phyloP scores from a whole-genome alignment of 306 rosid species.

The Rosa chinensis region DNA sequence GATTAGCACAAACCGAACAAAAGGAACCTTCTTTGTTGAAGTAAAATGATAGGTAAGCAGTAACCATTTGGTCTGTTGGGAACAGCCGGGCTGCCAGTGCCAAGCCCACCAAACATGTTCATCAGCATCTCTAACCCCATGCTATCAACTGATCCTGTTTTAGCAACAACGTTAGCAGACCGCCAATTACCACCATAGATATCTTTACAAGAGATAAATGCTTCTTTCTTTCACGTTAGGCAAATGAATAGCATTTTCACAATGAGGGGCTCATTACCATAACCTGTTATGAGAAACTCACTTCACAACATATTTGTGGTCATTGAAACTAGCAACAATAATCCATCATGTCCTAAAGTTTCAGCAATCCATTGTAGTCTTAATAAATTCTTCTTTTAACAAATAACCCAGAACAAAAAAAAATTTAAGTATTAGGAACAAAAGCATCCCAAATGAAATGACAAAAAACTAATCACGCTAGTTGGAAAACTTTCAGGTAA shows the following conservation, averaged over 20 bases:
- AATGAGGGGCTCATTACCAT: not conserved
- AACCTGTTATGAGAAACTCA: not conserved
- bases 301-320: not conserved
- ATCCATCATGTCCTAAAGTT: not conserved
- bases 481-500: not conserved
- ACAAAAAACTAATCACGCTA: not conserved
- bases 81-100: conserved; percentile 74
- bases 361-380: not conserved
- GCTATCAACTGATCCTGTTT: conserved; percentile 52
- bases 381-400: not conserved
- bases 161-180: conserved; percentile 7
- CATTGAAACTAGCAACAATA: conserved; percentile 2
- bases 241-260: not conserved
- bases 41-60: conserved; percentile 22
- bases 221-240: not conserved
- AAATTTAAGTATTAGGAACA: not conserved
- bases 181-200: not conserved
- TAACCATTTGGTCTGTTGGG: conserved; percentile 73
- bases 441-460: not conserved
- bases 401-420: not conserved
- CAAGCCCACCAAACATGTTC: conserved; percentile 90
- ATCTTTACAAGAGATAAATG: not conserved
- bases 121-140: conserved; percentile 66
- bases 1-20: conserved; percentile 1
- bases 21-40: conserved; percentile 3